Percentiles rank a stretch among this genome's conserved stretches.
Conservation (phyloP, 2,329 filamentous ascomycete species). For the Byssochlamys sp. region DNA sequence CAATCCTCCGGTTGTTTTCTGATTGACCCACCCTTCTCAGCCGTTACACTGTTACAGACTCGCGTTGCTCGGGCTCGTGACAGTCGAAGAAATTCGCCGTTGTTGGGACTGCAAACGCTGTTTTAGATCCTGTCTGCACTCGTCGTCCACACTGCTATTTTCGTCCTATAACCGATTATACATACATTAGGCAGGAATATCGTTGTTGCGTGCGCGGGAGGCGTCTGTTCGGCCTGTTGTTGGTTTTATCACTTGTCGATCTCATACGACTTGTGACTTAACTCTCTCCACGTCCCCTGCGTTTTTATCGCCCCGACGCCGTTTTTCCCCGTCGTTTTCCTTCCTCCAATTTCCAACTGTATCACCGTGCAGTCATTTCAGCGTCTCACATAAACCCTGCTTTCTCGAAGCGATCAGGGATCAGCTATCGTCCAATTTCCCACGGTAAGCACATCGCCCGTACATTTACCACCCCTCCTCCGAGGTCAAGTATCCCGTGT, state of each 20-base stretch:
- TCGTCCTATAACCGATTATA: conserved; percentile 4
- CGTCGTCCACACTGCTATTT: background rate
- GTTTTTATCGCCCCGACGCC: background rate
- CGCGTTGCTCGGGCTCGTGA: background rate
- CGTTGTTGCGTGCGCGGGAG: background rate
- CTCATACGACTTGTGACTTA: background rate
- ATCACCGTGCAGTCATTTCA: background rate
- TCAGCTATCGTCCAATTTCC: background rate
- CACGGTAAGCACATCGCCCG: background rate
- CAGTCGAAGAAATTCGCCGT: background rate
- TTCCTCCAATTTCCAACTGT: background rate
- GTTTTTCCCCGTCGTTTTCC: background rate
- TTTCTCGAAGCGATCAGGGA: background rate
- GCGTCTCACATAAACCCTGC: background rate
- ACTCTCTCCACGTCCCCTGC: background rate
- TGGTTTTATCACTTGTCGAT: background rate
- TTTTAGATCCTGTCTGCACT: too few relatives aligned
- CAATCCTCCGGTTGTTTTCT: background rate
- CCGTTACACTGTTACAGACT: background rate
- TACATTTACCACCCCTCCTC: background rate
- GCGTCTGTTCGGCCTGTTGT: background rate
- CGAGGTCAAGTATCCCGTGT: background rate
- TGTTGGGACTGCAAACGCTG: background rate
- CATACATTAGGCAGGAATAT: background rate
- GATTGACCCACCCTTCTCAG: background rate